Evolutionary conservation across 176 grass and related monocot species (phyloP).

Genomic region (Aegilops bicornis): DNA sequence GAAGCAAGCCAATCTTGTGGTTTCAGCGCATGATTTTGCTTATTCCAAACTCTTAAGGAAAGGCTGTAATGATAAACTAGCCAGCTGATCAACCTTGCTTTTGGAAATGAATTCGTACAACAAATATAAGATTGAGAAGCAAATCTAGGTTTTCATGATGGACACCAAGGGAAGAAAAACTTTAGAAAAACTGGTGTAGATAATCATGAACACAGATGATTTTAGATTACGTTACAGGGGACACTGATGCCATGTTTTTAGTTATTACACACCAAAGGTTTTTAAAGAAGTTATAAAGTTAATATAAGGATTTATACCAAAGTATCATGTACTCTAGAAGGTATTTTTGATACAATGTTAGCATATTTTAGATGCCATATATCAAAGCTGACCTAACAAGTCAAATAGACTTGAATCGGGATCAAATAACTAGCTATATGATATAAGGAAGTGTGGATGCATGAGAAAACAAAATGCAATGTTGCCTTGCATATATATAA

Average conservation of each 20-base stretch:
- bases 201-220: not conserved
- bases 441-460: not conserved
- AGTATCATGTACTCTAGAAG: too few species aligned
- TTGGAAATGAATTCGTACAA: not conserved
- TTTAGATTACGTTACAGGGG: too few species aligned
- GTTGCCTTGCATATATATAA: not conserved
- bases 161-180: not conserved
- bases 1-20: not conserved
- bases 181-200: not conserved
- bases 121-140: not conserved
- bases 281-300: too few species aligned
- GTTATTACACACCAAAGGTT: too few species aligned
- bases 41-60: too few species aligned
- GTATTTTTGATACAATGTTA: not conserved
- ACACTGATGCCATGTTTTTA: too few species aligned
- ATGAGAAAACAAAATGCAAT: constrained; percentile 6
- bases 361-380: not conserved
- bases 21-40: not conserved
- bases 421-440: not conserved
- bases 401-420: not conserved
- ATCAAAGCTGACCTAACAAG: not conserved
- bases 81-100: not conserved
- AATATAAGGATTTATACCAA: too few species aligned
- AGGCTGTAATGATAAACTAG: not conserved
- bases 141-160: not conserved